Base-by-base conservation (phyloP, 768 basidiomycete species). In the Pulveroboletus sp. region DNA sequence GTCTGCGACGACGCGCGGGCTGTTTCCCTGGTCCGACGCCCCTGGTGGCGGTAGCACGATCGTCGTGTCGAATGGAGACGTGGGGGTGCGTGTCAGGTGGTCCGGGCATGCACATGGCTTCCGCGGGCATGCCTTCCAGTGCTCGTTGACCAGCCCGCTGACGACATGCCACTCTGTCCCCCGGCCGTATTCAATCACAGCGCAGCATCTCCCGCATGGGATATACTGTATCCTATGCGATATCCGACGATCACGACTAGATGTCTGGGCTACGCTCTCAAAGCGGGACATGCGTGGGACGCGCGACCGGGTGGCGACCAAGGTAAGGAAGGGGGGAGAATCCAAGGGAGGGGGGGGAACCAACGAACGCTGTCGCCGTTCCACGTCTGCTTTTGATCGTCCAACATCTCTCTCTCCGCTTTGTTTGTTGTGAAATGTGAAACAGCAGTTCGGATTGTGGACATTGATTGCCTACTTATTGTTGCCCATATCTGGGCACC, bases 371-470 rank as follows among this genome's bases (percentile, higher is more conserved):
- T 42, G 43, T 50, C 37, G 37, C n/a, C n/a, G n/a, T n/a, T n/a
- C 39, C 38, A 41, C 49, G 21, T 47, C 43, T 52, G 51, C 53
- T 64, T 65, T 62, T 65, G 56, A 64, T 44, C 42, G n/a, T n/a
- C 58, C 51, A 4, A 54, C 41, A 49, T 47, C 39, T 46, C 57
- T 51, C 55, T n/a, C n/a, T n/a, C n/a, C 52, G 51, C 55, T 51
- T 65, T 65, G 64, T 66, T 65, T 67, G 60, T 64, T 64, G 65
- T 62, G 64, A 62, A 64, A 55, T 57, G 60, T 64, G 50, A 42
- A 41, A 54, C 46, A 44, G 49, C 49, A 57, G 26, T 48, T 41
- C 38, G 41, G 38, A 39, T 50, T 51, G 54, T 61, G 64, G 62
- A 56, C 39, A 32, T 50, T 53, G 47, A 36, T 39, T 48, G 47